Evolutionary conservation across 2,329 filamentous ascomycete genomes (phyloP).

Genomic region (Clarireedia hainanense): DNA sequence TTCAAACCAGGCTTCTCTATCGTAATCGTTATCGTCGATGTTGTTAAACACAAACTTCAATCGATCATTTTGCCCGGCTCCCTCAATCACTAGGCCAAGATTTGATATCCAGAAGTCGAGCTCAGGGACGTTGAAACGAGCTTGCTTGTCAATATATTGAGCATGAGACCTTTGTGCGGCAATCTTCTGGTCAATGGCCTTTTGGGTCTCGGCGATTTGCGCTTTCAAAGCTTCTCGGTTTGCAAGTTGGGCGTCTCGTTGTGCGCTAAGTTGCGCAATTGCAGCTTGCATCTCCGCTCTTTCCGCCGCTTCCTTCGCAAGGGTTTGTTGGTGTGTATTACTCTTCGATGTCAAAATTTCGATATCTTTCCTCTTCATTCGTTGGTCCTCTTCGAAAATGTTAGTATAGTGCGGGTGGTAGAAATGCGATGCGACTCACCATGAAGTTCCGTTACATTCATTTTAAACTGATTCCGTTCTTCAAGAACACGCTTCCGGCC

Average conservation of each 20-base stretch:
- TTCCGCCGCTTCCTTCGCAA: constrained; percentile 71
- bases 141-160: constrained; percentile 71
- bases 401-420: too few species aligned
- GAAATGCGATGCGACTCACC: constrained; percentile 44
- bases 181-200: constrained; percentile 59
- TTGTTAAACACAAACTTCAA: constrained; percentile 87
- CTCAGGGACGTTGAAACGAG: constrained; percentile 84
- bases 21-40: constrained; percentile 79
- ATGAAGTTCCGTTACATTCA: constrained; percentile 82
- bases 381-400: constrained; percentile 66
- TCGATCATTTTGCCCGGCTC: constrained; percentile 73
- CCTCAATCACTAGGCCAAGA: constrained; percentile 82
- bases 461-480: constrained; percentile 87
- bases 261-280: constrained; percentile 48
- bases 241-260: constrained; percentile 53
- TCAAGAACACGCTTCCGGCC: constrained; percentile 84
- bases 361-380: constrained; percentile 81
- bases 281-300: constrained; percentile 64
- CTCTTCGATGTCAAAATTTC: constrained; percentile 71
- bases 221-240: constrained; percentile 48
- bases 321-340: constrained; percentile 60
- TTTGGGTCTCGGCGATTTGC: constrained; percentile 60
- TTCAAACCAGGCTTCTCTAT: constrained; percentile 89
- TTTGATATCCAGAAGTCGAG: constrained; percentile 94
- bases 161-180: constrained; percentile 68